A percentile compares a stretch with the other conserved stretches of the same genome.
These are phyloP conservation scores for Heracleum sosnowskyi DNA, from an alignment of 129 eudicot species.

Conservation along the genomic window DNA sequence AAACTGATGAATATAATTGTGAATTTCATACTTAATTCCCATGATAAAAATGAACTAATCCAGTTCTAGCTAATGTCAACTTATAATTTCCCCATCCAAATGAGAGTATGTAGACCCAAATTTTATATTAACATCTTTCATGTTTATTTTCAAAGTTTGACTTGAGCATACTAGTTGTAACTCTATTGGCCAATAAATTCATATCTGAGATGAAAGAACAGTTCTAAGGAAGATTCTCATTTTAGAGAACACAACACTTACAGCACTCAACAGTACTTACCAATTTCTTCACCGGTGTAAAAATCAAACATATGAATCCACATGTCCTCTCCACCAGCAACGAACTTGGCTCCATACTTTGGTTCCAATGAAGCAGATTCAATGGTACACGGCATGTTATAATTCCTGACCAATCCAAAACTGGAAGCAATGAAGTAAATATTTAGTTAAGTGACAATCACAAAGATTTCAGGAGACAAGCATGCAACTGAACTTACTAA, in stretches of 20 bases:
- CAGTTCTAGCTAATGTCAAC: neutral
- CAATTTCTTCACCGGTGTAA: constrained; percentile 73
- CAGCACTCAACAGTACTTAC: constrained; percentile 24
- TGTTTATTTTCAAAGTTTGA: neutral
- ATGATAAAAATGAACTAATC: neutral
- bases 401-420: constrained; percentile 75
- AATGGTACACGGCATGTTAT: constrained; percentile 63
- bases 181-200: neutral
- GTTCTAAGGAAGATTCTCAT: neutral
- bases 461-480: neutral
- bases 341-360: constrained; percentile 54
- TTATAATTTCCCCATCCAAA: neutral
- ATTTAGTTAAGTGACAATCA: neutral
- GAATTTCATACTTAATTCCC: neutral
- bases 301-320: constrained; percentile 77
- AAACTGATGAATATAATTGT: neutral
- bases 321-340: constrained; percentile 89
- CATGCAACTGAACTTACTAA: constrained; percentile 30
- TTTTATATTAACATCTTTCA: neutral
- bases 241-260: neutral
- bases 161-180: neutral
- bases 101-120: neutral
- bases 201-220: neutral
- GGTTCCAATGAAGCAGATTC: constrained; percentile 90
- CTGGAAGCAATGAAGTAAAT: constrained; percentile 16